Conservation (phyloP, 306 rosid genomes). For the Prunus armeniaca region DNA sequence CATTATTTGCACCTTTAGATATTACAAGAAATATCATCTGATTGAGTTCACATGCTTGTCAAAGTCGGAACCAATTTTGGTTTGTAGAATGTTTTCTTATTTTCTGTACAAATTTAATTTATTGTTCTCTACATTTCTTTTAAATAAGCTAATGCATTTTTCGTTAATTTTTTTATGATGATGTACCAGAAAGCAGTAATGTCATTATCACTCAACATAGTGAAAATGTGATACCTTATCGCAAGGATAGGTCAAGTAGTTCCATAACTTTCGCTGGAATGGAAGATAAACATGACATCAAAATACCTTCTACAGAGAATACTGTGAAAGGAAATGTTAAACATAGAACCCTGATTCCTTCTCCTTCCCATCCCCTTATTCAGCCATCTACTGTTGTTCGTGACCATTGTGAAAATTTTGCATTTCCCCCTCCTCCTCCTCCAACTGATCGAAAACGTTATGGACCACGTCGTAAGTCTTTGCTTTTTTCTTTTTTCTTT, state of each 20-base stretch:
- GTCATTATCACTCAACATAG: slow-evolving; percentile 45
- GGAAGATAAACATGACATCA: slow-evolving; percentile 32
- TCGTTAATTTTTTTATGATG: slow-evolving; percentile 24
- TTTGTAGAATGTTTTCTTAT: background rate
- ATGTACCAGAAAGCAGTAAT: slow-evolving; percentile 50
- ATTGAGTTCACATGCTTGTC: slow-evolving; percentile 6
- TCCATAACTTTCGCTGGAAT: slow-evolving; percentile 28
- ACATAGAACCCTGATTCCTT: too few species aligned
- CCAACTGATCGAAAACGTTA: slow-evolving; percentile 58
- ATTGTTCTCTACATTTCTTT: slow-evolving; percentile 19
- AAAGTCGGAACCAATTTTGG: slow-evolving; percentile 1
- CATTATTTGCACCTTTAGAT: background rate
- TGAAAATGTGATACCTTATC: slow-evolving; percentile 38
- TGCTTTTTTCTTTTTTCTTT: background rate
- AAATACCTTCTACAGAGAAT: slow-evolving; percentile 34
- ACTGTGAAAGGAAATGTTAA: background rate
- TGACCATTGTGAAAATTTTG: slow-evolving; percentile 63
- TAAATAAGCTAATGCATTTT: slow-evolving; percentile 24
- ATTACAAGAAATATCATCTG: background rate
- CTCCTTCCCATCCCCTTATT: too few species aligned
- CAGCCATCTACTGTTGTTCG: slow-evolving; percentile 11
- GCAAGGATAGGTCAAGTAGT: slow-evolving; percentile 20
- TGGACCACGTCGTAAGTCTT: slow-evolving; percentile 92
- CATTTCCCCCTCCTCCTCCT: slow-evolving; percentile 93
- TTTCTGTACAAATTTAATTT: background rate